Evolutionary conservation across 2,329 filamentous ascomycete genomes (phyloP).

Genomic region (Huntiella bhutanensis): DNA sequence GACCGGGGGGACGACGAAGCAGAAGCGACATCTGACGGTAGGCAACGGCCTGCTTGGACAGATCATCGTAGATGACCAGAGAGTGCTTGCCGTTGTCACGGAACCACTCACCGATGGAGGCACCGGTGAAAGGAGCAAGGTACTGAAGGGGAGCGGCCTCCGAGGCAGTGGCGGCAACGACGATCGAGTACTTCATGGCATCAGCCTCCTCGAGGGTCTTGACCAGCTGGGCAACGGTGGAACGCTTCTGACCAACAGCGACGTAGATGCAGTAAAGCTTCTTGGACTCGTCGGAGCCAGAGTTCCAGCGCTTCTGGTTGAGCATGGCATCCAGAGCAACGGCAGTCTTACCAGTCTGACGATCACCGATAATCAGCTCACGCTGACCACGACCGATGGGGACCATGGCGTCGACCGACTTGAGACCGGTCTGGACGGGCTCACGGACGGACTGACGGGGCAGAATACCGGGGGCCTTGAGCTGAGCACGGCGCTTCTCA

Average conservation of each 20-base stretch:
- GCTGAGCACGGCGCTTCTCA: constrained; percentile 86
- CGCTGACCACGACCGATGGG: constrained; percentile 99
- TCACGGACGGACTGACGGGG: constrained; percentile 94
- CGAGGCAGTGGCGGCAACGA: constrained; percentile 91
- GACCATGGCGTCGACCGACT: constrained; percentile 99
- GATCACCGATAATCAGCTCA: constrained; percentile 99
- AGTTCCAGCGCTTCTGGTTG: constrained; percentile 99
- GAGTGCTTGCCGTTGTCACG: constrained; percentile 74
- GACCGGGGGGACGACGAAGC: constrained; percentile 89
- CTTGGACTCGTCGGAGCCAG: constrained; percentile 67
- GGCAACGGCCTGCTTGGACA: constrained; percentile 93
- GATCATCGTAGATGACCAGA: constrained; percentile 81
- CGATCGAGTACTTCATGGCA: constrained; percentile 91
- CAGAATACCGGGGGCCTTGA: constrained; percentile 97
- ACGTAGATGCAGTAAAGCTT: constrained; percentile 99
- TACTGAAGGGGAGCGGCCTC: constrained; percentile 93
- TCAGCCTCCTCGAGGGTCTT: constrained; percentile 99
- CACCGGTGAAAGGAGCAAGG: constrained; percentile 72
- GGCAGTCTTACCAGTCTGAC: constrained; percentile 99
- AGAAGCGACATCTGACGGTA: constrained; percentile 98
- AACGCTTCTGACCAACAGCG: constrained; percentile 97
- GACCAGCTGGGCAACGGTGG: constrained; percentile 96
- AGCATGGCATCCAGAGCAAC: constrained; percentile 95
- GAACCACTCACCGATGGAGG: constrained; percentile 52
- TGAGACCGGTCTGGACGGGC: constrained; percentile 97